Evolutionary conservation across 495 filamentous ascomycete genomes (phyloP).

Genomic region (Xylaria venustula): DNA sequence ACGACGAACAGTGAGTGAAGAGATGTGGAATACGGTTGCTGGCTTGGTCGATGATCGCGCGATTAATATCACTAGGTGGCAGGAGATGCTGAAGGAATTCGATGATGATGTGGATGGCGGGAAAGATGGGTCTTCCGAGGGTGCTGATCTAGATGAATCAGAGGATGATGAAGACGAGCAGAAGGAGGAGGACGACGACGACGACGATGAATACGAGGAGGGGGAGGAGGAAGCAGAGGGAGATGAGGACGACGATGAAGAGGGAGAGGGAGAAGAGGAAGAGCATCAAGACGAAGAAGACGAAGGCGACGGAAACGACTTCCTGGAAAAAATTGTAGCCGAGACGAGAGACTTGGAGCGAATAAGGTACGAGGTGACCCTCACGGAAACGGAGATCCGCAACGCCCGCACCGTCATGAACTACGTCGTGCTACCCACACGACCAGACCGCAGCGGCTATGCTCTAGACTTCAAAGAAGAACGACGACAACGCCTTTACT

Average conservation of each 20-base stretch:
- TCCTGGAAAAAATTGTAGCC: too few relatives aligned
- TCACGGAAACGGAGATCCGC: background rate
- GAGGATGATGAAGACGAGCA: background rate
- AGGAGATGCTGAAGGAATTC: background rate
- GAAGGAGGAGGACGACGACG: background rate
- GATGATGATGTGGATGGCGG: background rate
- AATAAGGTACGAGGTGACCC: too few relatives aligned
- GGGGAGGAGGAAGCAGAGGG: background rate
- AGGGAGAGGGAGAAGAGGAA: too few relatives aligned
- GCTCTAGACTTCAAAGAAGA: background rate
- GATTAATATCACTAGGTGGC: background rate
- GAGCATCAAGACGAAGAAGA: background rate
- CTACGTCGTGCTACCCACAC: background rate
- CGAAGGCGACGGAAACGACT: too few relatives aligned
- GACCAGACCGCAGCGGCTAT: background rate
- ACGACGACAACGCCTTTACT: background rate
- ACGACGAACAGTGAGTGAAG: background rate
- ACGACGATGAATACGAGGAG: background rate
- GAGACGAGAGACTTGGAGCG: too few relatives aligned
- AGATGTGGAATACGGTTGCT: background rate
- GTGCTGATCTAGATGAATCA: background rate
- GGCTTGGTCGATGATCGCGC: background rate
- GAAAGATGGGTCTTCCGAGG: background rate
- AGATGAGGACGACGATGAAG: too few relatives aligned
- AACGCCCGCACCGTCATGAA: background rate